phyloP scores from a whole-genome alignment of 257 asterid species.

The Solanum habrochaites region DNA sequence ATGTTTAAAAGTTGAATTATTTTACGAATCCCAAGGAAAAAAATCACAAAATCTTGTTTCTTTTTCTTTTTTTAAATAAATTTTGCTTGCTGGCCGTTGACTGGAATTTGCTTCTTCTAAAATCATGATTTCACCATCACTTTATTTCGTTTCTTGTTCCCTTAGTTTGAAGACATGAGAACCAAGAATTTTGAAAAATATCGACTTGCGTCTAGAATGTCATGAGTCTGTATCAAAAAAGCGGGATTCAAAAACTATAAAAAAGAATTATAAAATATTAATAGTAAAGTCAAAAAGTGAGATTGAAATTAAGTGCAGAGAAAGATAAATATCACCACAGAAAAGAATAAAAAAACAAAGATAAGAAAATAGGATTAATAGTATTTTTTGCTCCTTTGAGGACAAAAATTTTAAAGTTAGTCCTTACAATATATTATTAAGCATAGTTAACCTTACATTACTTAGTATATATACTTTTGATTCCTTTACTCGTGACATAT shows the following conservation, averaged over 20 bases:
- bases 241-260: accelerated
- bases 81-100: conserved; percentile 44
- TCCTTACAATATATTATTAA: background rate
- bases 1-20: background rate
- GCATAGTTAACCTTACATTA: background rate
- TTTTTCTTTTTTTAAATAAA: background rate
- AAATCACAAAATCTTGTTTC: background rate
- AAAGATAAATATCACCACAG: background rate
- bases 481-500: background rate
- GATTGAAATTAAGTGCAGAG: too few species aligned
- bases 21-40: conserved; percentile 42
- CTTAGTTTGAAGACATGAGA: background rate
- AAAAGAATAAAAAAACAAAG: background rate
- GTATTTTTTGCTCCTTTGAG: background rate
- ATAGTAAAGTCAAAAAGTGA: too few species aligned
- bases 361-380: background rate
- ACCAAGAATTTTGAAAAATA: background rate
- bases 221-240: background rate
- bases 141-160: conserved; percentile 7
- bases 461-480: background rate
- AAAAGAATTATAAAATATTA: background rate
- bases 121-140: conserved; percentile 17
- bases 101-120: conserved; percentile 27
- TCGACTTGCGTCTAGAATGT: accelerated
- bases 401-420: background rate